phyloP scores from a whole-genome alignment of 805 yeast genomes.

The Candida takata region DNA sequence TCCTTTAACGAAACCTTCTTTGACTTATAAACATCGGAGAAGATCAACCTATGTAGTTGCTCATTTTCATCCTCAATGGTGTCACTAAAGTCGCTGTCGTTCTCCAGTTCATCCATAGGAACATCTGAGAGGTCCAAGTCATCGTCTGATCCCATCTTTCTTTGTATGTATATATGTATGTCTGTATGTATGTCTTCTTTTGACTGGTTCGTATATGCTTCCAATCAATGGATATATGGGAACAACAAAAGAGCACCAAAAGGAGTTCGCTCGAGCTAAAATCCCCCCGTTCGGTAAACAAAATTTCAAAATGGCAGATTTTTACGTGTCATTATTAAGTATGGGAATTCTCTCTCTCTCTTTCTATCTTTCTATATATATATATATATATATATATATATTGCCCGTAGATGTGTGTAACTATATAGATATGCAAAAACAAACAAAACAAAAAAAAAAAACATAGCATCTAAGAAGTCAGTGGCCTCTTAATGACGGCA shows the following conservation, averaged over 20 bases:
- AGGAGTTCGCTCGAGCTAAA: too few species aligned
- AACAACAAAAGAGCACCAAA: too few species aligned
- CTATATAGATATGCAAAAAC: background rate
- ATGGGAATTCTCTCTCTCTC: too few species aligned
- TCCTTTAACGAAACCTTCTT: constrained; percentile 11
- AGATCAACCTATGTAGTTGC: constrained; percentile 12
- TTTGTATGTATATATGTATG: too few species aligned
- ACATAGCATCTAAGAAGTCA: background rate
- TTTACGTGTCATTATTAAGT: too few species aligned
- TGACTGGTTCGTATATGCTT: too few species aligned
- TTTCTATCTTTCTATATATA: background rate
- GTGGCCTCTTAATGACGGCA: constrained; percentile 37
- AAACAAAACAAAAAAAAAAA: background rate
- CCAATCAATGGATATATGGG: too few species aligned
- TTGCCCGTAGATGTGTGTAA: too few species aligned
- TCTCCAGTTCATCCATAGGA: constrained; percentile 20
- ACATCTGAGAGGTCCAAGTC: constrained; percentile 25
- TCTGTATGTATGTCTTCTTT: too few species aligned
- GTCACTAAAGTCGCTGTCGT: constrained; percentile 14
- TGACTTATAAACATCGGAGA: constrained; percentile 8
- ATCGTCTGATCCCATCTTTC: constrained; percentile 4
- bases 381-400: too few species aligned
- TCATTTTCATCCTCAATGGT: constrained; percentile 18
- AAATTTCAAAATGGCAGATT: too few species aligned
- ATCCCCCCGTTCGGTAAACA: too few species aligned